phyloP scores from a whole-genome alignment of 768 basidiomycete species.

The Crepidotus variabilis region DNA sequence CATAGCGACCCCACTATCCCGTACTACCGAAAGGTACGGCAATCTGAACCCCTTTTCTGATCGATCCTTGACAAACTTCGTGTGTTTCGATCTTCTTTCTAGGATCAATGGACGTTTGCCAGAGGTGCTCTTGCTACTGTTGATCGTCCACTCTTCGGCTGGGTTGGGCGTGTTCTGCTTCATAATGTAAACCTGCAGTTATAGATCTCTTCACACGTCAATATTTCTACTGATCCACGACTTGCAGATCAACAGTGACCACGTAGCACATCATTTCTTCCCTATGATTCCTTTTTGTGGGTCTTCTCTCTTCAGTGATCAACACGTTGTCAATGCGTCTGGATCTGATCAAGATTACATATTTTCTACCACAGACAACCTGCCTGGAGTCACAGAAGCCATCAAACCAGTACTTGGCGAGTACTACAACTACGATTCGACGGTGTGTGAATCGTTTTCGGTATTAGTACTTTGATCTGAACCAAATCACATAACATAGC shows the following conservation, averaged over 20 bases:
- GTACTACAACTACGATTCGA: slow-evolving; percentile 55
- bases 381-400: slow-evolving; percentile 47
- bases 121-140: slow-evolving; percentile 61
- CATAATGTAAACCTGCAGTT: slow-evolving; percentile 39
- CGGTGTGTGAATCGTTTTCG: slow-evolving; percentile 23
- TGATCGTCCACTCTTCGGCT: slow-evolving; percentile 54
- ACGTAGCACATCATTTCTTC: neutral
- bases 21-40: slow-evolving; percentile 39
- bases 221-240: neutral
- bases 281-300: neutral
- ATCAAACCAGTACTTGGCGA: slow-evolving; percentile 43
- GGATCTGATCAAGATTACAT: neutral
- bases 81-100: slow-evolving; percentile 4
- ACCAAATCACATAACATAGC: slow-evolving; percentile 25
- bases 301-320: neutral
- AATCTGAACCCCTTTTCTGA: neutral
- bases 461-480: neutral
- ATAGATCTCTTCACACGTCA: neutral
- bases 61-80: neutral
- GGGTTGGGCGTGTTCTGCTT: slow-evolving; percentile 64
- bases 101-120: slow-evolving; percentile 54
- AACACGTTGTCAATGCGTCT: neutral
- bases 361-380: slow-evolving; percentile 36
- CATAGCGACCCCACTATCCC: slow-evolving; percentile 57
- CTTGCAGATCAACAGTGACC: neutral